Evolutionary conservation across 2,329 filamentous ascomycete genomes (phyloP).

Genomic region (Pyrenophora tritici-repentis): DNA sequence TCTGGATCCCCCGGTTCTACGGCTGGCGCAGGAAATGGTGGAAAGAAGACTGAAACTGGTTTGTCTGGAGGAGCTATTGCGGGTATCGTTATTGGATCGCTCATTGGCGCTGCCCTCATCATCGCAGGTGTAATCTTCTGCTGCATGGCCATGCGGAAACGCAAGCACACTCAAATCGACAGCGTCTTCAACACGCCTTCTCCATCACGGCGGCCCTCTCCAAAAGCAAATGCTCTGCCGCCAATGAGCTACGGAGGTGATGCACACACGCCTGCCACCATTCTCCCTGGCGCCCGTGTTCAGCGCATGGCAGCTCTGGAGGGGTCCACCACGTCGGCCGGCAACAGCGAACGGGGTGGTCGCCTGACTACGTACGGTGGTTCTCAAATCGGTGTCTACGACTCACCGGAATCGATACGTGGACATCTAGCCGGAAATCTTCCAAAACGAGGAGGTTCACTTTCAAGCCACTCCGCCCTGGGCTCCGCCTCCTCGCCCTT

Average conservation of each 20-base stretch:
- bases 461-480: constrained; percentile 82
- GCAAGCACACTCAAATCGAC: constrained; percentile 64
- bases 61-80: constrained; percentile 88
- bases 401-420: constrained; percentile 71
- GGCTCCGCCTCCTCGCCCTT: constrained; percentile 72
- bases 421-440: constrained; percentile 47
- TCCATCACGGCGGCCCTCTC: constrained; percentile 56
- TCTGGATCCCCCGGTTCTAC: constrained; percentile 57
- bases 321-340: constrained; percentile 62
- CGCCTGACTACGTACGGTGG: constrained; percentile 29
- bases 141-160: constrained; percentile 64
- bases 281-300: constrained; percentile 84
- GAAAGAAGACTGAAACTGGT: constrained; percentile 48
- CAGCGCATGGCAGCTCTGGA: constrained; percentile 95
- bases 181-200: constrained; percentile 91
- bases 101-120: constrained; percentile 73
- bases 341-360: constrained; percentile 50
- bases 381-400: constrained; percentile 44
- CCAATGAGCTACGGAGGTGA: constrained; percentile 52
- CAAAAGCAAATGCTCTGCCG: constrained; percentile 39
- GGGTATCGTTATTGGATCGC: constrained; percentile 81
- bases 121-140: constrained; percentile 63
- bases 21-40: constrained; percentile 26
- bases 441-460: constrained; percentile 78
- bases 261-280: constrained; percentile 45